Evolutionary conservation across 352 stramenopile species (phyloP).

Genomic region (Globisporangium takayamanum): DNA sequence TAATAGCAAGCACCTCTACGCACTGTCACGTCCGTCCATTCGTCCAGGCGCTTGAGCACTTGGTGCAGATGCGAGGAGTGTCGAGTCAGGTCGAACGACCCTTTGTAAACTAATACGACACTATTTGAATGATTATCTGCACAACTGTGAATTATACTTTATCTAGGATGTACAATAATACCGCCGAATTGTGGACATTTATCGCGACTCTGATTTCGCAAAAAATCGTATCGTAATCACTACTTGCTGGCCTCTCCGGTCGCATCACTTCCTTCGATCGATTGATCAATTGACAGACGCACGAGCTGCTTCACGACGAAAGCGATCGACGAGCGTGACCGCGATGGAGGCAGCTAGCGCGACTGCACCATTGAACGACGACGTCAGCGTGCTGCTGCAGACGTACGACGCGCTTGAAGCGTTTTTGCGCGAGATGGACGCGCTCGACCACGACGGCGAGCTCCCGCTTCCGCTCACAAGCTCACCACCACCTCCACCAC

Average conservation of each 20-base stretch:
- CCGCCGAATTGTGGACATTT: too few relatives aligned
- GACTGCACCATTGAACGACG: not conserved
- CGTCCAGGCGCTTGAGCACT: not conserved
- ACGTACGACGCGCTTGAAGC: conserved; percentile 10
- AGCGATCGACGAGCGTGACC: not conserved
- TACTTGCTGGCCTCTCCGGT: too few relatives aligned
- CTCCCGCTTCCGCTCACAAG: not conserved
- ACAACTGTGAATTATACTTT: too few relatives aligned
- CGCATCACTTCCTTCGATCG: too few relatives aligned
- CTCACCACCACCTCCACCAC: not conserved
- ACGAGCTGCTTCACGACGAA: too few relatives aligned
- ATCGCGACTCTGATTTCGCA: too few relatives aligned
- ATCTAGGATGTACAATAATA: too few relatives aligned
- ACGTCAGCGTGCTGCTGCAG: conserved; percentile 7
- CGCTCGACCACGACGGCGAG: conserved; percentile 1
- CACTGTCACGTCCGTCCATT: not conserved
- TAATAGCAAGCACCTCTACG: not conserved
- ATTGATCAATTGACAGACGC: not conserved
- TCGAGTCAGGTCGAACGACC: too few relatives aligned
- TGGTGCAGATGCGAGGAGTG: too few relatives aligned
- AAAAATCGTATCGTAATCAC: too few relatives aligned
- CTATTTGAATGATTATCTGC: too few relatives aligned
- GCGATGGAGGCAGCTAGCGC: not conserved
- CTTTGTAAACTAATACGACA: too few relatives aligned
- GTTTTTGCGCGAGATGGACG: conserved; percentile 12